Percentiles rank a stretch among this genome's conserved stretches.
phyloP scores from a whole-genome alignment of 441 rosid genomes.

The Adansonia rubrostipa region DNA sequence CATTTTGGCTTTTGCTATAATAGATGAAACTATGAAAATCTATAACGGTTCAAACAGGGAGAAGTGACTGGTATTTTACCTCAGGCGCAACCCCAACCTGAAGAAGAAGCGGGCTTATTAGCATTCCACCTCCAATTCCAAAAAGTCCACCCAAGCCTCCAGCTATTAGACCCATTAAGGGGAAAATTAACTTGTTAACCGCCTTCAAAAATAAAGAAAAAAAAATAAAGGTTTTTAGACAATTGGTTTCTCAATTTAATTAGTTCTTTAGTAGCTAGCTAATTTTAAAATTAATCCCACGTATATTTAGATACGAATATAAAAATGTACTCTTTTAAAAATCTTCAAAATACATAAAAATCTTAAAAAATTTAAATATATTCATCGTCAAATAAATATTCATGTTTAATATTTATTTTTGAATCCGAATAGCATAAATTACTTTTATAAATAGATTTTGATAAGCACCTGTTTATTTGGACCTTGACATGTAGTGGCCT shows the following conservation, averaged over 20 bases:
- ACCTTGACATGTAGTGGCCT: constrained; percentile 21
- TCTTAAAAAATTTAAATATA: too few relatives aligned
- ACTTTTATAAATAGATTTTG: not conserved
- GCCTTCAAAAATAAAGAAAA: constrained; percentile 42
- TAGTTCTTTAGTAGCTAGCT: not conserved
- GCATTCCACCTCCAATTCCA: constrained; percentile 96
- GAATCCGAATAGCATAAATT: too few relatives aligned
- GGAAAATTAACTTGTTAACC: constrained; percentile 54
- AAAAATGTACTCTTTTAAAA: too few relatives aligned
- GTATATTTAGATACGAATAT: too few relatives aligned
- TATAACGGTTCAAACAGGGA: not conserved
- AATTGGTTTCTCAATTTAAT: not conserved
- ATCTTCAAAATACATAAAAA: too few relatives aligned
- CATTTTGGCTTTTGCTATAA: not conserved
- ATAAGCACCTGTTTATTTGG: constrained; percentile 42
- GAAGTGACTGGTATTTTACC: constrained; percentile 41
- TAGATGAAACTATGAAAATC: not conserved
- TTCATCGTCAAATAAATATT: too few relatives aligned
- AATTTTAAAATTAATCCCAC: not conserved
- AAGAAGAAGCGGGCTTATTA: constrained; percentile 91
- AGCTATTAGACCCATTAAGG: constrained; percentile 76
- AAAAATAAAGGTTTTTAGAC: not conserved
- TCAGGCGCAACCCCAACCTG: constrained; percentile 78
- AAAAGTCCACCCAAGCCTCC: constrained; percentile 85
- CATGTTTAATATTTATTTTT: too few relatives aligned